phyloP scores from a whole-genome alignment of 2,329 filamentous ascomycete genomes.

The Paecilomyces formosus region DNA sequence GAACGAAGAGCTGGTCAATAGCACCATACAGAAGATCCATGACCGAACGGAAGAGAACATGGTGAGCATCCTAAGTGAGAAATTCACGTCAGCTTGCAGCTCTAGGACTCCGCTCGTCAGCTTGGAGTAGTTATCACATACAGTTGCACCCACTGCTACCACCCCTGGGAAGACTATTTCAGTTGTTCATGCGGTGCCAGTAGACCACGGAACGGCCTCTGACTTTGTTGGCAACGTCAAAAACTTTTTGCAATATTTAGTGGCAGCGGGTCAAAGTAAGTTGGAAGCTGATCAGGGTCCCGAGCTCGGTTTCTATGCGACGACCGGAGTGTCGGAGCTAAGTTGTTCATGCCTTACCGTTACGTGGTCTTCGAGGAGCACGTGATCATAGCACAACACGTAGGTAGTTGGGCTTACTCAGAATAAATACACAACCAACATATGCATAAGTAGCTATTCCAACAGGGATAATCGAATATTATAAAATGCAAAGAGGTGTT shows the following conservation, averaged over 20 bases:
- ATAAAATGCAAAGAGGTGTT: no score
- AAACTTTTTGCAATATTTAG: neutral
- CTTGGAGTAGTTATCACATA: neutral
- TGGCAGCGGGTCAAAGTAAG: neutral
- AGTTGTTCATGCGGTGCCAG: neutral
- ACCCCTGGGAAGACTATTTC: neutral
- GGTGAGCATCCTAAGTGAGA: neutral
- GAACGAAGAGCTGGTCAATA: slow-evolving; percentile 10
- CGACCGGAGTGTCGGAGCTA: neutral
- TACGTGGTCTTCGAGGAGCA: neutral
- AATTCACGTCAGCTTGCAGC: neutral
- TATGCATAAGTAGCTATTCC: no score
- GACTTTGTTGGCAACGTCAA: neutral
- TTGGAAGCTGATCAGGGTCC: neutral
- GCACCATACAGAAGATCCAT: neutral
- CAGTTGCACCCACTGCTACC: neutral
- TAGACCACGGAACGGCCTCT: neutral
- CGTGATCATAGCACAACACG: neutral
- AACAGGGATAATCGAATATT: no score
- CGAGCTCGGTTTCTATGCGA: neutral
- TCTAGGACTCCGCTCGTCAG: neutral
- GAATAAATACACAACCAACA: no score
- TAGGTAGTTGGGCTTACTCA: neutral
- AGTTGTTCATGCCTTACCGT: neutral
- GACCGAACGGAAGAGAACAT: neutral